phyloP scores from a whole-genome alignment of 1,284 basidiomycete species.

The Meira nashicola region DNA sequence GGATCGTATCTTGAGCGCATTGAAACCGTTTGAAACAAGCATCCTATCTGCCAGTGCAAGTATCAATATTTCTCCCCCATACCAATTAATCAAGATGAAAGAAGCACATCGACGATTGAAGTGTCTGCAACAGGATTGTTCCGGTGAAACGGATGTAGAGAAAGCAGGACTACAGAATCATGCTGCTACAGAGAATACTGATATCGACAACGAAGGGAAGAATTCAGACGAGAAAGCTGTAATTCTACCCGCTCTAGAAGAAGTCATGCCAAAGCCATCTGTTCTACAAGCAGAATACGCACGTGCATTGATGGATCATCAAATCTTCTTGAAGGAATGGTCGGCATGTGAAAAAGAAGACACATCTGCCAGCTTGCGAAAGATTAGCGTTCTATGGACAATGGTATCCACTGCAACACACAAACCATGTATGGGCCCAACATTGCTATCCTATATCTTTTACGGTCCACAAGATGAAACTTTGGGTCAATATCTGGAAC shows the following conservation, averaged over 20 bases:
- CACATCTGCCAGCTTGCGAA: constrained; percentile 56
- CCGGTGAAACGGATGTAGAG: not conserved
- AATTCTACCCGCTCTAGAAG: not conserved
- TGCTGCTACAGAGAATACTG: not conserved
- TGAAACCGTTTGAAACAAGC: constrained; percentile 74
- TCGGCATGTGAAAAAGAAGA: not conserved
- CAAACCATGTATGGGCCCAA: constrained; percentile 56
- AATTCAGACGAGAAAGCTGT: not conserved
- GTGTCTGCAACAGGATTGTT: not conserved
- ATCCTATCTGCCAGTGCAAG: constrained; percentile 87
- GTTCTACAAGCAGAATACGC: not conserved
- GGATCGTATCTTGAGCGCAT: constrained; percentile 57
- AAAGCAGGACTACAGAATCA: not conserved
- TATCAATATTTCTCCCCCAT: constrained; percentile 80
- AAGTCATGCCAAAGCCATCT: constrained; percentile 10
- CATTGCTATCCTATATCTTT: constrained; percentile 71
- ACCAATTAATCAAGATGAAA: constrained; percentile 78
- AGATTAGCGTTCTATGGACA: constrained; percentile 48
- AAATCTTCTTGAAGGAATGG: constrained; percentile 5
- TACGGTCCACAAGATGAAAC: constrained; percentile 90
- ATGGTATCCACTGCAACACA: constrained; percentile 64
- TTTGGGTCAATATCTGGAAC: constrained; percentile 84
- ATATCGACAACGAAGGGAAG: not conserved
- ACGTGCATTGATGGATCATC: constrained; percentile 3
- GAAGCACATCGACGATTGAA: constrained; percentile 52